Base-by-base conservation (phyloP, 305 asterid species). In the Rubia occidens region DNA sequence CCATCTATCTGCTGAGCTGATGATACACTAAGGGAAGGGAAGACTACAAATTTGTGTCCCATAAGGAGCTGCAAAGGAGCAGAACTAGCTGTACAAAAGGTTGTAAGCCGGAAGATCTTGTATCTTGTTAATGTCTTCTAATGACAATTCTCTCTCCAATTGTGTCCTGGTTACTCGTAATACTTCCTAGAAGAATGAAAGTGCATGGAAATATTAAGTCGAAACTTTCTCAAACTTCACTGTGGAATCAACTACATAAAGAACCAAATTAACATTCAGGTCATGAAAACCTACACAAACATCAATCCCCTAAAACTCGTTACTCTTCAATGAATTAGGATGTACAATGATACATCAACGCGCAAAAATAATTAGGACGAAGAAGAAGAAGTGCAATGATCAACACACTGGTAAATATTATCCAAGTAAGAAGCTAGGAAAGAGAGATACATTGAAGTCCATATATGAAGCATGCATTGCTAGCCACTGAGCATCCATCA, bases 401-500 rank as follows among this genome's bases (percentile, higher is more conserved):
- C 35, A 32, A 43, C 11, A 43, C 21, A 40, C 40, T 1, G 54
- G 35, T 15, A n/a, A 64, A 42, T 18, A 20, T 8, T 10, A 64
- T 64, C 54, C 35, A 64, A 42, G 24, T 32, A 64, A 69, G 74
- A 59, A 21, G n/a, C 49, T 9, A 45, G 42, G 61, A 44, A 49
- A 72, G 60, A 71, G 68, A 58, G 55, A 56, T 80, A 88, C 96
- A 70, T 94, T 94, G 85, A 94, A 94, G 71, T 94, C 91, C 99
- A 94, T 90, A 76, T 94, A 94, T 5, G 99, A 94, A 76, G 99
- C 99, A 64, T 75, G 89, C 96, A 86, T 94, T 55, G 99, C 97
- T 61, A 94, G 96, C 99, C 99, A 94, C 77, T 90, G 99, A 2
- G 99, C 97, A 66, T 94, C 99, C 96, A 94, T 60, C 97, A 94